Evolutionary conservation across 148 eudicot species (phyloP).

Genomic region (Vaccinium darrowii): DNA sequence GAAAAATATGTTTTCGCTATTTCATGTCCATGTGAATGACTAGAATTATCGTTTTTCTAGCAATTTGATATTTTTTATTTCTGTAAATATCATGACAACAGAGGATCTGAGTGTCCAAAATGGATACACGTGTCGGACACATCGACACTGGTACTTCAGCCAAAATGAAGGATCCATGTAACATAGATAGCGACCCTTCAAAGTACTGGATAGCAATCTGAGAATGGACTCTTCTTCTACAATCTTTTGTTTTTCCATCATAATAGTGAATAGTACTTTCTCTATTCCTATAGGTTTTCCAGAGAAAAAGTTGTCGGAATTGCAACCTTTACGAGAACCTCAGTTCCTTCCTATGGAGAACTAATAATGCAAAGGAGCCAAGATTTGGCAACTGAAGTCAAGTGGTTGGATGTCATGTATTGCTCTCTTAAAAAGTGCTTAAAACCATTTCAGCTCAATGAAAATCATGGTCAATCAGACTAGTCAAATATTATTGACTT

Average conservation of each 20-base stretch:
- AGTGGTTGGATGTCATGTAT: constrained; percentile 8
- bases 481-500: not conserved
- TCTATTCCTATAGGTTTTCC: not conserved
- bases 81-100: too few relatives aligned
- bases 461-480: constrained; percentile 10
- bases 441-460: not conserved
- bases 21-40: too few relatives aligned
- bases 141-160: too few relatives aligned
- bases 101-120: too few relatives aligned
- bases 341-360: not conserved
- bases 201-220: not conserved
- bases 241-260: not conserved
- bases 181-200: not conserved
- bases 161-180: too few relatives aligned
- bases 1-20: too few relatives aligned
- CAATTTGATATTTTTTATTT: too few relatives aligned
- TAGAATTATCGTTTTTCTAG: too few relatives aligned
- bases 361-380: not conserved
- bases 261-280: not conserved
- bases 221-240: not conserved
- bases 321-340: not conserved
- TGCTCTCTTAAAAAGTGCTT: not conserved
- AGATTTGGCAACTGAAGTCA: not conserved
- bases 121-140: too few relatives aligned
- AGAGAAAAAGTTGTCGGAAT: not conserved